phyloP scores from a whole-genome alignment of 768 basidiomycete genomes.

The Kwoniella pini region DNA sequence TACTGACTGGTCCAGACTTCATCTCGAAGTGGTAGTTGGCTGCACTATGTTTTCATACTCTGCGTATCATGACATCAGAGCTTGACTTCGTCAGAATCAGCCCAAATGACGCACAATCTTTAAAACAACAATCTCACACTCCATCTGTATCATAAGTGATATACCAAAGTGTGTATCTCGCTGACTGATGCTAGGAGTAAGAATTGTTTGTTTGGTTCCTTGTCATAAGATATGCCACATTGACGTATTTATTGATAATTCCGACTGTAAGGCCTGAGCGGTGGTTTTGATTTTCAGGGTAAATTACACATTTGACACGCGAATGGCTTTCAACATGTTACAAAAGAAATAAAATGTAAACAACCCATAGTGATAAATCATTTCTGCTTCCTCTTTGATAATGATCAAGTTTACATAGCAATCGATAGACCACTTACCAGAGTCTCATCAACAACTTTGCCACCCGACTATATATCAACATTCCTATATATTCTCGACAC shows the following conservation, averaged over 20 bases:
- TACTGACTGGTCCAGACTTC: too few species aligned
- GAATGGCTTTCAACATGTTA: slow-evolving; percentile 12
- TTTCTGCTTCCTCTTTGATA: slow-evolving; percentile 1
- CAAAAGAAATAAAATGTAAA: slow-evolving; percentile 4
- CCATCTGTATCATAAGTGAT: slow-evolving; percentile 1
- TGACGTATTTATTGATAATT: neutral
- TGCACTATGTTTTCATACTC: too few species aligned
- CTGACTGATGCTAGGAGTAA: neutral
- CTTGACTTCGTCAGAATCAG: too few species aligned
- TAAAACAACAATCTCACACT: too few species aligned
- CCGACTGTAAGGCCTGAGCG: neutral
- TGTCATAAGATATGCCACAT: neutral
- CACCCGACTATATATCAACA: too few species aligned
- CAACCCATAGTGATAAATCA: slow-evolving; percentile 20
- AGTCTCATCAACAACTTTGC: neutral
- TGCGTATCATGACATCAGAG: too few species aligned
- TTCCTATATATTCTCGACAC: neutral
- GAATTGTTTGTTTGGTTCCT: slow-evolving; percentile 19
- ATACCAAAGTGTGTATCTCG: slow-evolving; percentile 4
- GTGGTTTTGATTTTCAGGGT: slow-evolving; percentile 23
- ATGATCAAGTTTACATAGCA: neutral
- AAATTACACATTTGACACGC: slow-evolving; percentile 5
- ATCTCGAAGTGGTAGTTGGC: too few species aligned
- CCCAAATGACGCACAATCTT: too few species aligned
- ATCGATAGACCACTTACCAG: neutral